Percentiles rank a stretch among this genome's conserved stretches.
These are phyloP conservation scores for Allium fistulosum DNA, from an alignment of 106 monocot genomes.

Conservation along the genomic window DNA sequence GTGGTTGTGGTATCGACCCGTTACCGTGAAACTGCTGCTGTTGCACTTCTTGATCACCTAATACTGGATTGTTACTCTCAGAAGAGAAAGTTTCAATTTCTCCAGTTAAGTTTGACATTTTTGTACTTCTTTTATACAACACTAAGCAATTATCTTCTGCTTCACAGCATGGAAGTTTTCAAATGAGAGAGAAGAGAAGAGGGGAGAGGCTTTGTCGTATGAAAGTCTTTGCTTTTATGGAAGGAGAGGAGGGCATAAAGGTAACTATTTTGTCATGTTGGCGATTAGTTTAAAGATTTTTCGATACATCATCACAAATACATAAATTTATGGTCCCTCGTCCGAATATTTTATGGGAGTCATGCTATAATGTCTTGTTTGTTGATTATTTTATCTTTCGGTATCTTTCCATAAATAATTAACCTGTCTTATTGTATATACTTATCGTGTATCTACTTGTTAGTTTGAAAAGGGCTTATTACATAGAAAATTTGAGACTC, in stretches of 20 bases:
- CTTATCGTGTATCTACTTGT: too few species aligned
- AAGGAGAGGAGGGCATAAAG: constrained; percentile 1
- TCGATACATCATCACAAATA: too few species aligned
- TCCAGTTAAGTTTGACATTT: constrained; percentile 11
- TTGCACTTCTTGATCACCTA: constrained; percentile 4
- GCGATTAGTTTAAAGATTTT: too few species aligned
- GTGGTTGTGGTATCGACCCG: not conserved
- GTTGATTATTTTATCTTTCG: too few species aligned
- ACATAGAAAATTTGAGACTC: too few species aligned
- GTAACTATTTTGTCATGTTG: not conserved
- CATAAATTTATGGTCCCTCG: too few species aligned
- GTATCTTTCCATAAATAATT: too few species aligned
- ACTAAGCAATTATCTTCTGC: not conserved
- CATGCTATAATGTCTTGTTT: too few species aligned
- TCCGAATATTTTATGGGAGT: too few species aligned
- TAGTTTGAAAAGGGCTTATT: too few species aligned
- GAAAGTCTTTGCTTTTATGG: constrained; percentile 7
- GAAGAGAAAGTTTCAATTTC: constrained; percentile 4
- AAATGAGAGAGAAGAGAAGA: not conserved
- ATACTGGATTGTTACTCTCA: constrained; percentile 1
- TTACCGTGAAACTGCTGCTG: not conserved
- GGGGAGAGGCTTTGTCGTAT: constrained; percentile 4
- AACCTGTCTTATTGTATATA: too few species aligned
- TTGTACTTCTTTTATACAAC: not conserved
- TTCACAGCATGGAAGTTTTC: not conserved